Conservation (phyloP, 2,329 filamentous ascomycete species). For the Aulographum hederae region DNA sequence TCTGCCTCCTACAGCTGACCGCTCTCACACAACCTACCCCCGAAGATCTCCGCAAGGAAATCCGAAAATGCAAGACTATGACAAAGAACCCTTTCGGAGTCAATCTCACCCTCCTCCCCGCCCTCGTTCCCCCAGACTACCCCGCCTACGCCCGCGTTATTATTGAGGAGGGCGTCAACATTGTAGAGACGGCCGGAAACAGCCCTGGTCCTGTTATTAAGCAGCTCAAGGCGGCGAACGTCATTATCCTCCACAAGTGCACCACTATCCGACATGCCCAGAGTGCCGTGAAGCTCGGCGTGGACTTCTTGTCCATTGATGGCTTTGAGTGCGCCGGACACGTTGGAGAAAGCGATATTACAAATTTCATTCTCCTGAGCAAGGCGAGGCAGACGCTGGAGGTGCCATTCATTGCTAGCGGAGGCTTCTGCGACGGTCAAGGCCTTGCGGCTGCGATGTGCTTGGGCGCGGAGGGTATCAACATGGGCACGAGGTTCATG, state of each 20-base stretch:
- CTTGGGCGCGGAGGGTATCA: constrained; percentile 82
- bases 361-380: constrained; percentile 75
- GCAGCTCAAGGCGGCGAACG: constrained; percentile 63
- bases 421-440: constrained; percentile 87
- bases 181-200: constrained; percentile 90
- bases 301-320: constrained; percentile 92
- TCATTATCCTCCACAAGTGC: constrained; percentile 87
- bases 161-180: constrained; percentile 78
- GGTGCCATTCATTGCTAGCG: constrained; percentile 87
- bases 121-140: constrained; percentile 83
- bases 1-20: constrained; percentile 48
- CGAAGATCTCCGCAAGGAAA: constrained; percentile 83
- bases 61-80: constrained; percentile 66
- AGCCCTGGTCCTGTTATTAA: constrained; percentile 78
- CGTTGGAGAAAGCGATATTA: constrained; percentile 74
- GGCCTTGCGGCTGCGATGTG: constrained; percentile 81
- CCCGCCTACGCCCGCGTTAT: constrained; percentile 77
- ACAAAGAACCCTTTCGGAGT: constrained; percentile 72
- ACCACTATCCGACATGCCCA: constrained; percentile 88
- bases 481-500: constrained; percentile 99
- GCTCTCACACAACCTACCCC: constrained; percentile 86
- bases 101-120: constrained; percentile 84
- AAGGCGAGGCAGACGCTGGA: constrained; percentile 67
- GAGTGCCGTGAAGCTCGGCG: constrained; percentile 80
- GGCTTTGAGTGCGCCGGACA: constrained; percentile 94